phyloP scores from a whole-genome alignment of 2,329 filamentous ascomycete genomes.

The Diplodia sapinea region DNA sequence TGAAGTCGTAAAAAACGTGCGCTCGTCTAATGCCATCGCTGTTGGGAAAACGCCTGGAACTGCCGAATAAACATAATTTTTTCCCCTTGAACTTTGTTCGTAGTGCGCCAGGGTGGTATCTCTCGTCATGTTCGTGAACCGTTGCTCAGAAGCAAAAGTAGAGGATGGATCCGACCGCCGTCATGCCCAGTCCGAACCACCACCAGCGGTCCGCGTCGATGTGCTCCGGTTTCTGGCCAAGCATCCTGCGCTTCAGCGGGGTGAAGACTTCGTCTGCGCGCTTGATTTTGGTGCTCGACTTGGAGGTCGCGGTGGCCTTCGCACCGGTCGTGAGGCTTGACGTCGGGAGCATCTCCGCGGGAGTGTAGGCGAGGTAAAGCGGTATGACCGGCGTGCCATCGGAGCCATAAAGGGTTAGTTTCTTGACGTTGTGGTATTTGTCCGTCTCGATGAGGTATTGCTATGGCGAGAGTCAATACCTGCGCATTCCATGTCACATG shows the following conservation, averaged over 20 bases:
- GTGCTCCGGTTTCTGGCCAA: slow-evolving; percentile 42
- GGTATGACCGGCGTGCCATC: slow-evolving; percentile 71
- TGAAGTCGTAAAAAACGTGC: background rate
- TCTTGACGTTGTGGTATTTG: slow-evolving; percentile 64
- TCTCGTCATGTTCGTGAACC: slow-evolving; percentile 17
- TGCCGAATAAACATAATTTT: background rate
- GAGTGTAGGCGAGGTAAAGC: slow-evolving; percentile 67
- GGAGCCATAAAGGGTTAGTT: slow-evolving; percentile 68
- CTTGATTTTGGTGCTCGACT: slow-evolving; percentile 46
- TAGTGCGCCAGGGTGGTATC: slow-evolving; percentile 8
- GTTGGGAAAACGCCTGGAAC: background rate
- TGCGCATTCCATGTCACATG: background rate
- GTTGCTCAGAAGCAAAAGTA: slow-evolving; percentile 51
- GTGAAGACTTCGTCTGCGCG: slow-evolving; percentile 43
- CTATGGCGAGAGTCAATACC: slow-evolving; percentile 39
- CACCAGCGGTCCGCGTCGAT: slow-evolving; percentile 55
- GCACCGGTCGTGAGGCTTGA: slow-evolving; percentile 59
- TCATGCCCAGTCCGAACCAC: slow-evolving; percentile 58
- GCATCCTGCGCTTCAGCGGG: slow-evolving; percentile 50
- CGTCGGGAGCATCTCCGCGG: slow-evolving; percentile 73
- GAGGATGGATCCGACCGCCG: slow-evolving; percentile 54
- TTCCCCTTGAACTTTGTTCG: background rate
- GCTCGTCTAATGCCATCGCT: slow-evolving; percentile 15
- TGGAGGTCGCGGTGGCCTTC: slow-evolving; percentile 44
- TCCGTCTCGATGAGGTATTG: slow-evolving; percentile 59